Conservation (phyloP, 129 eudicot species). For the Pulicaria dysenterica region DNA sequence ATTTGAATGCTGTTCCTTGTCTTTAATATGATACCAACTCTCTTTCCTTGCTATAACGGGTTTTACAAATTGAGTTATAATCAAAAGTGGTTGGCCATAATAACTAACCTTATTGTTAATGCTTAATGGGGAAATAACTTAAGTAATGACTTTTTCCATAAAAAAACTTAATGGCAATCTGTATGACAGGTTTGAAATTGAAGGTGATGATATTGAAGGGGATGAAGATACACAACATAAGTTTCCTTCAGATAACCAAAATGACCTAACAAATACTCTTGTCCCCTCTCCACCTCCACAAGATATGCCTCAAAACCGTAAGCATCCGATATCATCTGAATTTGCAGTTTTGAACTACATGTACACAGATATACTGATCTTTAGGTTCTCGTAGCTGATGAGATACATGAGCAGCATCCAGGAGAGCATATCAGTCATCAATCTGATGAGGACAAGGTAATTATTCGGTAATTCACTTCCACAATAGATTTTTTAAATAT, state of each 20-base stretch:
- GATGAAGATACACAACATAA: slow-evolving; percentile 59
- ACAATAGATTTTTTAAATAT: not conserved
- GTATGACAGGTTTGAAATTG: slow-evolving; percentile 76
- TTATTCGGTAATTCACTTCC: slow-evolving; percentile 36
- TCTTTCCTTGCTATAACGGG: slow-evolving; percentile 1
- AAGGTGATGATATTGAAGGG: slow-evolving; percentile 74
- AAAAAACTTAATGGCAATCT: not conserved
- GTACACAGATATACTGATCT: slow-evolving; percentile 11
- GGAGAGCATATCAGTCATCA: slow-evolving; percentile 46
- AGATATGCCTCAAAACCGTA: slow-evolving; percentile 54
- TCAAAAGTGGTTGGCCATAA: not conserved
- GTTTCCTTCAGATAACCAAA: slow-evolving; percentile 45
- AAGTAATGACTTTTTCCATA: not conserved
- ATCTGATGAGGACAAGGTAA: slow-evolving; percentile 50
- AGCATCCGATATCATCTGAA: slow-evolving; percentile 23
- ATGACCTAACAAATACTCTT: slow-evolving; percentile 47
- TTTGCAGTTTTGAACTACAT: slow-evolving; percentile 23
- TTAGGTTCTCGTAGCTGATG: slow-evolving; percentile 54
- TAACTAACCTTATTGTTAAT: not conserved
- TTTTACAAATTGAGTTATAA: slow-evolving; percentile 4
- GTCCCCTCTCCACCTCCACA: slow-evolving; percentile 71
- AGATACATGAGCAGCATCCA: slow-evolving; percentile 55
- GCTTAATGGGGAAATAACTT: no score
- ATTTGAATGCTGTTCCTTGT: not conserved
- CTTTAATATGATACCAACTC: not conserved